A percentile compares a stretch with the other conserved stretches of the same genome.
phyloP scores from a whole-genome alignment of 1,139 yeast genomes.

The Suhomyces ambrosiae region DNA sequence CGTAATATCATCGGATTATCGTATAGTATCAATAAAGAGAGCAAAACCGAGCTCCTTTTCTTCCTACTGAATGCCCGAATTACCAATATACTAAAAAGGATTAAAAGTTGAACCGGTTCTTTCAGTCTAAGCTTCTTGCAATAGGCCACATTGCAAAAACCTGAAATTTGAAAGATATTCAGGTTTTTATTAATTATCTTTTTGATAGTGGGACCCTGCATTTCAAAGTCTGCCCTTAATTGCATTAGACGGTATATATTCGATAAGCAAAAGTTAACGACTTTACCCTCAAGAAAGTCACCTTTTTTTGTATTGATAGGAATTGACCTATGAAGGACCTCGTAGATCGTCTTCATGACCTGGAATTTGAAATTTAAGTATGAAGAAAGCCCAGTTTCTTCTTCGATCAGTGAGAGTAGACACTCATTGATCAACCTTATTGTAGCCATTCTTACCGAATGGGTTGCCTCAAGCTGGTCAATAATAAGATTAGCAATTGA shows the following conservation, averaged over 20 bases:
- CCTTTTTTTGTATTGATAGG: background rate
- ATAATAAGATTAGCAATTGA: background rate
- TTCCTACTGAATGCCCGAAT: conserved; percentile 3
- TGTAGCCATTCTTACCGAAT: background rate
- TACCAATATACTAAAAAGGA: conserved; percentile 3
- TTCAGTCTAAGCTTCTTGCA: background rate
- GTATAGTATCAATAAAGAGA: conserved; percentile 8
- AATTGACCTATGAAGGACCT: background rate
- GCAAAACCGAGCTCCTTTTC: conserved; percentile 4
- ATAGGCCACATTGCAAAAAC: background rate
- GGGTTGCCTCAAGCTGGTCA: background rate
- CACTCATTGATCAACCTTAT: conserved; percentile 5
- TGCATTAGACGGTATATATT: conserved; percentile 2
- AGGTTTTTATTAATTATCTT: background rate
- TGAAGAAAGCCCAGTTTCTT: background rate
- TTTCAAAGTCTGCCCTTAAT: background rate
- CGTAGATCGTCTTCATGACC: conserved; percentile 3
- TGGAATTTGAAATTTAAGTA: conserved; percentile 2
- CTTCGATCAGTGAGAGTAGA: background rate
- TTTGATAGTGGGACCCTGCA: background rate
- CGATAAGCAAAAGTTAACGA: conserved; percentile 3
- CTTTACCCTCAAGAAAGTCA: background rate
- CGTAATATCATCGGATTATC: conserved; percentile 1
- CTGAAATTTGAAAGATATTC: background rate
- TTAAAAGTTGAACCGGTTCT: background rate